Base-by-base conservation (phyloP, 257 asterid species). In the Jacaranda copaia region DNA sequence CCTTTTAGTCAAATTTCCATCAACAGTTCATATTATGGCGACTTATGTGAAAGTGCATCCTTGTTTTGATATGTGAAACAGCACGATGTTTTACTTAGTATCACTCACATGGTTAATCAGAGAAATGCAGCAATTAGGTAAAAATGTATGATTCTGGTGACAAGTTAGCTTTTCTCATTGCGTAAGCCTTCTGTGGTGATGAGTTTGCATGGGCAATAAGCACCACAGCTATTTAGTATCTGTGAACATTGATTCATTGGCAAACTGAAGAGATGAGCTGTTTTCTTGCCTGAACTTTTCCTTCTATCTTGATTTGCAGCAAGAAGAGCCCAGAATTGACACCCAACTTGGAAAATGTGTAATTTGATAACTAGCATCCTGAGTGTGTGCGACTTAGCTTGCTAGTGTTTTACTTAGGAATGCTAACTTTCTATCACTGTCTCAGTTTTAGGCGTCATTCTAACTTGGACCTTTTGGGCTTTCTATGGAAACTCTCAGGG, bases 401-500 rank as follows among this genome's bases (percentile, higher is more conserved):
- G 45, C 35, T 74, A 3, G n/a, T 63, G 56, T 39, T 75, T 12
- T 39, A 64, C 52, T 64, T 39, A 35, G 32, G 3, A 51, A 48
- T 61, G 39, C 48, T 25, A 60, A 15, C 8, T 45, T 74, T 74
- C 39, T 10, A 16, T 13, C 7, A 16, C 51, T 32, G 13, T 68
- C 70, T 46, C 69, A 15, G 68, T n/a, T 67, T 45, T 18, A 55
- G 39, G 43, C n/a, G 7, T 57, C 67, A 12, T 57, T 72, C 42
- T 25, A 42, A 42, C 66, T 32, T 18, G 18, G 52, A 51, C 9
- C 8, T 14, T 14, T 52, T 51, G 48, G 12, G 63, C n/a, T 36
- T 25, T 52, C 10, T 51, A 51, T n/a, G 36, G 35, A 36, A 70
- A 38, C 52, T 58, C 49, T 14, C 1, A n/a, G 51, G 8, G 16